Percentiles rank a stretch among this genome's conserved stretches.
phyloP scores from a whole-genome alignment of 2,329 filamentous ascomycete species.

The Hypoxylon sp. region DNA sequence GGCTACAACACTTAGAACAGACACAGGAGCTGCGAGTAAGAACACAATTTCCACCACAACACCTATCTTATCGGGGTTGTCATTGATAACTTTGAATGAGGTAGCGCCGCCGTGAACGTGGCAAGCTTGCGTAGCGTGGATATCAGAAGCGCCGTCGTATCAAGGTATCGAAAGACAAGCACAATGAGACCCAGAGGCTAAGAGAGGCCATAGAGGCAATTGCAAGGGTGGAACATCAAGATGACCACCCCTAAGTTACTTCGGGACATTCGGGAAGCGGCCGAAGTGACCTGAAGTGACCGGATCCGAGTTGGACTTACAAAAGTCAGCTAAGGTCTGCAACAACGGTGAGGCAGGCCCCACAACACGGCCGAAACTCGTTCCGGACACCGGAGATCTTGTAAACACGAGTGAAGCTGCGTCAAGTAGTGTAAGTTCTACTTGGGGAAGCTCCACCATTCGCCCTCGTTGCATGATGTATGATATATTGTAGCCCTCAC shows the following conservation, averaged over 20 bases:
- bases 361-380: not conserved
- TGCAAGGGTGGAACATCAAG: slow-evolving; percentile 21
- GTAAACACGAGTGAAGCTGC: not conserved
- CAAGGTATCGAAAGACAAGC: slow-evolving; percentile 35
- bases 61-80: not conserved
- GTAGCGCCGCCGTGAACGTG: slow-evolving; percentile 51
- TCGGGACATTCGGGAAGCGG: slow-evolving; percentile 39
- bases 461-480: slow-evolving; percentile 36
- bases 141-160: slow-evolving; percentile 50
- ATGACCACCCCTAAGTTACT: slow-evolving; percentile 40
- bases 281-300: slow-evolving; percentile 30
- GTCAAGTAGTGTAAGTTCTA: not conserved
- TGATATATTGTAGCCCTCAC: slow-evolving; percentile 42
- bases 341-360: not conserved
- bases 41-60: not conserved
- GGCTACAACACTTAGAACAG: slow-evolving; percentile 28
- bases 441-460: slow-evolving; percentile 24
- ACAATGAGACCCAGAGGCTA: slow-evolving; percentile 43
- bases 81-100: slow-evolving; percentile 8
- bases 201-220: slow-evolving; percentile 44
- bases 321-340: not conserved
- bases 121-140: slow-evolving; percentile 49
- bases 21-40: slow-evolving; percentile 32
- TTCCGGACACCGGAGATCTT: not conserved
- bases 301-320: slow-evolving; percentile 39